A percentile compares a stretch with the other conserved stretches of the same genome.
These are phyloP conservation scores for Plectosphaerella cucumerina DNA, from an alignment of 2,329 filamentous ascomycete genomes.

Conservation along the genomic window DNA sequence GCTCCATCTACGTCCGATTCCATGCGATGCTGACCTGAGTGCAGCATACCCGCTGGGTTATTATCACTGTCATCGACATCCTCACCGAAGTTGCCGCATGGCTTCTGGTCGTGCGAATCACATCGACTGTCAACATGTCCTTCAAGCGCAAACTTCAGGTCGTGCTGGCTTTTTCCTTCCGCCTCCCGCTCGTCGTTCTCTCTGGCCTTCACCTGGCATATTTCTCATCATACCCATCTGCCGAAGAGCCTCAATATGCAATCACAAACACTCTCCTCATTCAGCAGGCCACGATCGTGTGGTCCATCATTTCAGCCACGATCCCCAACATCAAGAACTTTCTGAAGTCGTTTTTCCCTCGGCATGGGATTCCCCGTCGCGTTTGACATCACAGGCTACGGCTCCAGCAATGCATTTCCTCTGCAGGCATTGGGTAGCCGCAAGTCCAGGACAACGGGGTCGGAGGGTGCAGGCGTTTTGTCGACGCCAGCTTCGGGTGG, in stretches of 20 bases:
- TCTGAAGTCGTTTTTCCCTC: conserved; percentile 14
- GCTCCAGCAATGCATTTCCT: conserved; percentile 6
- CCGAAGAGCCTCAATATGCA: conserved; percentile 11
- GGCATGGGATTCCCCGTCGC: conserved; percentile 9
- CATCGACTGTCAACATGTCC: conserved; percentile 13
- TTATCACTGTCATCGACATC: conserved; percentile 11
- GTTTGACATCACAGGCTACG: conserved; percentile 7
- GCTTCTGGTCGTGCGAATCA: conserved; percentile 9
- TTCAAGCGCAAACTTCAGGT: conserved; percentile 12
- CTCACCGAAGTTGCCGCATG: conserved; percentile 14
- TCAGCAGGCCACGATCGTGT: conserved; percentile 14
- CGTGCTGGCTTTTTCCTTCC: conserved; percentile 15
- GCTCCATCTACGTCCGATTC: background rate
- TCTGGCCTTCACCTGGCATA: conserved; percentile 9
- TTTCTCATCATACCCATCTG: conserved; percentile 5
- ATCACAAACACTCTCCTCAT: conserved; percentile 11
- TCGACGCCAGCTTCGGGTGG: conserved; percentile 1
- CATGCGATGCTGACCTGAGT: background rate
- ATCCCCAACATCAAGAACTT: conserved; percentile 17
- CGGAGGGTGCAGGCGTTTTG: background rate
- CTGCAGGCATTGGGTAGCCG: conserved; percentile 5
- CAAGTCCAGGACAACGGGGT: conserved; percentile 3
- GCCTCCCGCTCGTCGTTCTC: conserved; percentile 12
- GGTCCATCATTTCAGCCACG: conserved; percentile 16
- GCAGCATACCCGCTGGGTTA: conserved; percentile 8